Conservation (phyloP, 805 yeast species). For the Candida railenensis region DNA sequence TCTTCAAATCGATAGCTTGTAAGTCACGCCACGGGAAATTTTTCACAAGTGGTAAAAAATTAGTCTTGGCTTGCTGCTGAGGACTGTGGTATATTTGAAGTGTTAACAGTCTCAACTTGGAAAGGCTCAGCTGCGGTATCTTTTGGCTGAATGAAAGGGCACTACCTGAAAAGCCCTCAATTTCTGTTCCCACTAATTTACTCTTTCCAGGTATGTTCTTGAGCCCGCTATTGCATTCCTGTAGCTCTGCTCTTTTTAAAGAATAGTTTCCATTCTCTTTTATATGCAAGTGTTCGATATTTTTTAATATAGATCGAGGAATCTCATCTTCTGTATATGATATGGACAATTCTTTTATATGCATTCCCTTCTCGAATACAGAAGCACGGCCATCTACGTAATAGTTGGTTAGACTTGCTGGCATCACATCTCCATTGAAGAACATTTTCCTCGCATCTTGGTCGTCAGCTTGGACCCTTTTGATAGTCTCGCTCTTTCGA, state of each 20-base stretch:
- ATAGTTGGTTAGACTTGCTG: conserved; percentile 9
- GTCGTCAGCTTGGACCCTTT: background rate
- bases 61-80: background rate
- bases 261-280: background rate
- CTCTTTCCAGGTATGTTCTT: too few species aligned
- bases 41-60: background rate
- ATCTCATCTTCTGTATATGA: background rate
- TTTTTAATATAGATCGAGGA: background rate
- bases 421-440: conserved; percentile 10
- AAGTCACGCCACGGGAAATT: conserved; percentile 18
- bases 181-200: too few species aligned
- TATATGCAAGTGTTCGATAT: background rate
- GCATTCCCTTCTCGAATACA: background rate
- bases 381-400: conserved; percentile 3
- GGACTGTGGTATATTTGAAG: background rate
- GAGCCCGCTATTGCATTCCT: too few species aligned
- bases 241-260: background rate
- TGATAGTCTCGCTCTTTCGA: background rate
- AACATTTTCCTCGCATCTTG: background rate
- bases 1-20: conserved; percentile 46
- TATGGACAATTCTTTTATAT: background rate
- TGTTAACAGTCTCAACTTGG: background rate
- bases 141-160: background rate
- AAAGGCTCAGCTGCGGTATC: background rate
- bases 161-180: too few species aligned